These are phyloP conservation scores for Pythium volutum DNA, from an alignment of 352 stramenopile species.

Conservation along the genomic window DNA sequence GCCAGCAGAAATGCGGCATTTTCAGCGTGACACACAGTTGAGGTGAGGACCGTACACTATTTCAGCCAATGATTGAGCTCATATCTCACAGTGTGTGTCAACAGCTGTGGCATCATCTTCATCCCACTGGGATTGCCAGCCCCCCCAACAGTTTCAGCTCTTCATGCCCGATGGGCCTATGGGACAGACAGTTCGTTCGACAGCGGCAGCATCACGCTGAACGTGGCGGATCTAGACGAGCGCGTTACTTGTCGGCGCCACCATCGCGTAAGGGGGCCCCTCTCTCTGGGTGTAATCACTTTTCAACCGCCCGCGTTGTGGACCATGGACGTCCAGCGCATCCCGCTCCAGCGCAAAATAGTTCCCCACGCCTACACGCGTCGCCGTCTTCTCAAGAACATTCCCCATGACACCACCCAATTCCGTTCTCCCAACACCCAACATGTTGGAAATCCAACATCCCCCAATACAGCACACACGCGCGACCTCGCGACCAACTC, in stretches of 20 bases:
- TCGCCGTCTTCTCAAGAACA: conserved; percentile 1
- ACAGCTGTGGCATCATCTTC: background rate
- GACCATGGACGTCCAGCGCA: background rate
- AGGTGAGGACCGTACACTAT: background rate
- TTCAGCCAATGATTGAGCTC: background rate
- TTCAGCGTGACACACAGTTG: background rate
- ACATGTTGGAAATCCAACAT: background rate
- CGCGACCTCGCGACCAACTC: background rate
- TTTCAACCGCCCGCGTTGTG: background rate
- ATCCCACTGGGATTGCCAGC: no score
- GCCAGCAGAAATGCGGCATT: background rate
- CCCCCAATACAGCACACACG: background rate
- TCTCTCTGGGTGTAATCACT: background rate
- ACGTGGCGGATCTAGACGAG: no score
- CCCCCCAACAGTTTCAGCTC: background rate
- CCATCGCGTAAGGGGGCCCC: no score
- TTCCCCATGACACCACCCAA: no score
- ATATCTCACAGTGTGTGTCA: background rate
- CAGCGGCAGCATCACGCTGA: background rate
- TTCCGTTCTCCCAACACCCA: background rate
- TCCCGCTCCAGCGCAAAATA: conserved; percentile 10
- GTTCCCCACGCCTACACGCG: conserved; percentile 9
- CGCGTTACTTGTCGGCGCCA: no score
- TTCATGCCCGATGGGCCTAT: background rate
- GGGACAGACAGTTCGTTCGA: background rate